Evolutionary conservation across 2,329 filamentous ascomycete species (phyloP).

Genomic region (Fusarium sp.): DNA sequence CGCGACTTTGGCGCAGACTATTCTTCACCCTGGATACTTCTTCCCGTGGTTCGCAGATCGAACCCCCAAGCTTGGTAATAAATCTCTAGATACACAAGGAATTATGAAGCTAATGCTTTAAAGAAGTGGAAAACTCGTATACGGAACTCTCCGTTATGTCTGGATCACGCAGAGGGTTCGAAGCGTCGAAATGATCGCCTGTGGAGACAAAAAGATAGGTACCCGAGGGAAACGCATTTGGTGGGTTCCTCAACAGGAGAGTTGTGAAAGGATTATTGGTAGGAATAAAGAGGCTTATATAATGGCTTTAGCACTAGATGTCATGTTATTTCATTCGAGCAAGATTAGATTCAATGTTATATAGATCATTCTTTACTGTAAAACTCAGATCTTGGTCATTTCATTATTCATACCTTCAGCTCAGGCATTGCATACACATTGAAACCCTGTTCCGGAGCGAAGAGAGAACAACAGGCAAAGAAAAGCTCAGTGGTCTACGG

Average conservation of each 20-base stretch:
- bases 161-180: not conserved
- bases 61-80: not conserved
- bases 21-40: conserved; percentile 2
- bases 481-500: not conserved
- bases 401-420: too few species aligned
- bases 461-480: not conserved
- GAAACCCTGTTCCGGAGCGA: too few species aligned
- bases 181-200: not conserved
- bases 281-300: accelerated
- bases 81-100: accelerated
- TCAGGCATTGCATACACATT: too few species aligned
- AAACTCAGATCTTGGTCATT: too few species aligned
- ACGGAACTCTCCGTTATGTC: not conserved
- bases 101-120: accelerated
- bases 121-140: not conserved
- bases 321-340: too few species aligned
- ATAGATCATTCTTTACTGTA: too few species aligned
- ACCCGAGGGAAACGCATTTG: too few species aligned
- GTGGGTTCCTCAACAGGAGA: accelerated
- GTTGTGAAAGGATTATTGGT: accelerated
- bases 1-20: not conserved
- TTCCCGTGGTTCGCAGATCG: not conserved
- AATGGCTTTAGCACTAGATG: too few species aligned
- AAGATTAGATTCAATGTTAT: too few species aligned
- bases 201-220: not conserved